Evolutionary conservation across 2,329 filamentous ascomycete genomes (phyloP).

Genomic region (Arthrobotrys entomopaga): DNA sequence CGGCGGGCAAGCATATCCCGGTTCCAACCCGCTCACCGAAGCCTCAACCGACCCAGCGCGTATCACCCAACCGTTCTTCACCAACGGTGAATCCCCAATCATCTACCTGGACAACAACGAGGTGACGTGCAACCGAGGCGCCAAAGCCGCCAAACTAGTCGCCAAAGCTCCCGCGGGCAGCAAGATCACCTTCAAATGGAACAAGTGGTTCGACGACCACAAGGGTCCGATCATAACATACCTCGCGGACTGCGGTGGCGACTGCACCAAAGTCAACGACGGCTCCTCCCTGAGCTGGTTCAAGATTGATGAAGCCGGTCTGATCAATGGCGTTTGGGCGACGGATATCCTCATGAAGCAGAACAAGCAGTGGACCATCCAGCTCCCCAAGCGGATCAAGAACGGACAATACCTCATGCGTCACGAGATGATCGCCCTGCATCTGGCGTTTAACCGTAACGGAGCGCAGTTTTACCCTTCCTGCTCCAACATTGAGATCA

Average conservation of each 20-base stretch:
- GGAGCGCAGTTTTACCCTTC: conserved; percentile 67
- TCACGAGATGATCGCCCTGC: conserved; percentile 67
- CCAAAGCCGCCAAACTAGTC: conserved; percentile 63
- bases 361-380: conserved; percentile 66
- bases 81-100: conserved; percentile 64
- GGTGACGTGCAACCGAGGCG: conserved; percentile 66
- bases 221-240: conserved; percentile 66
- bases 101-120: conserved; percentile 62
- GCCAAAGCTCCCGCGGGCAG: conserved; percentile 65
- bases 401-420: conserved; percentile 66
- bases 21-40: conserved; percentile 55
- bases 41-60: conserved; percentile 50
- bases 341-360: conserved; percentile 65
- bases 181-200: conserved; percentile 66
- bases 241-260: conserved; percentile 63
- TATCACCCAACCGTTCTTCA: conserved; percentile 59
- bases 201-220: conserved; percentile 66
- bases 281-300: conserved; percentile 64
- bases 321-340: conserved; percentile 63
- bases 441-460: conserved; percentile 62
- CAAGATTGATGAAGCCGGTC: conserved; percentile 63
- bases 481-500: conserved; percentile 66
- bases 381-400: conserved; percentile 61
- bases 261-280: conserved; percentile 63
- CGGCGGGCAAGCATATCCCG: conserved; percentile 46